Evolutionary conservation across 2,329 filamentous ascomycete genomes (phyloP).

Genomic region (Xylaria sp.): DNA sequence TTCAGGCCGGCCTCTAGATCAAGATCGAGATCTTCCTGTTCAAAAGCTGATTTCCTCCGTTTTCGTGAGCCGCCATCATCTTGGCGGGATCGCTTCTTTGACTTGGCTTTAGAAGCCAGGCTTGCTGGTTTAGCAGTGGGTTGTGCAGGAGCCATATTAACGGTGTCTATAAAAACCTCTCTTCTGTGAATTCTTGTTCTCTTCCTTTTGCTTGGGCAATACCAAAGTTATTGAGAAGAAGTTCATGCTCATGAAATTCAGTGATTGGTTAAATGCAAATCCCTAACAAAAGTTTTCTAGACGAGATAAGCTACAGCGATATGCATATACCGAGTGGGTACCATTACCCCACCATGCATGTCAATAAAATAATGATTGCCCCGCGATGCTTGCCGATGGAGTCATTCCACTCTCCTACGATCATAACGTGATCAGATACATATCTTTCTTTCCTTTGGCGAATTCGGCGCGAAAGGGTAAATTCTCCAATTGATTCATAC

Average conservation of each 20-base stretch:
- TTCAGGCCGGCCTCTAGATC: slow-evolving; percentile 82
- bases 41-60: slow-evolving; percentile 66
- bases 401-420: slow-evolving; percentile 15
- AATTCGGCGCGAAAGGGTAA: neutral
- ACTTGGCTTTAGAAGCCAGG: slow-evolving; percentile 47
- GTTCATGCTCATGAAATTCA: slow-evolving; percentile 12
- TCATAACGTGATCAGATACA: neutral
- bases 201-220: too few relatives aligned
- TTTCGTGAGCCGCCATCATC: slow-evolving; percentile 56
- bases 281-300: slow-evolving; percentile 26
- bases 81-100: slow-evolving; percentile 68
- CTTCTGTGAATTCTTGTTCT: too few relatives aligned
- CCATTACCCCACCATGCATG: slow-evolving; percentile 36
- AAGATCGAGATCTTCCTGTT: slow-evolving; percentile 65
- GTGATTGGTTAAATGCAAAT: slow-evolving; percentile 34
- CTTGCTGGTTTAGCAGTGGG: slow-evolving; percentile 36
- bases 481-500: neutral
- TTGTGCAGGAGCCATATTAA: slow-evolving; percentile 40
- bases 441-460: neutral
- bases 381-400: slow-evolving; percentile 38
- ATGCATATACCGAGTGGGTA: slow-evolving; percentile 37
- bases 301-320: slow-evolving; percentile 27
- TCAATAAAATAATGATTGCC: slow-evolving; percentile 42
- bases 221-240: slow-evolving; percentile 7
- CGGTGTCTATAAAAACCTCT: neutral